Evolutionary conservation across 2,329 filamentous ascomycete species (phyloP), one percentile per base, ranked within the genome.

Genomic region (Calonectria leucothoes): DNA sequence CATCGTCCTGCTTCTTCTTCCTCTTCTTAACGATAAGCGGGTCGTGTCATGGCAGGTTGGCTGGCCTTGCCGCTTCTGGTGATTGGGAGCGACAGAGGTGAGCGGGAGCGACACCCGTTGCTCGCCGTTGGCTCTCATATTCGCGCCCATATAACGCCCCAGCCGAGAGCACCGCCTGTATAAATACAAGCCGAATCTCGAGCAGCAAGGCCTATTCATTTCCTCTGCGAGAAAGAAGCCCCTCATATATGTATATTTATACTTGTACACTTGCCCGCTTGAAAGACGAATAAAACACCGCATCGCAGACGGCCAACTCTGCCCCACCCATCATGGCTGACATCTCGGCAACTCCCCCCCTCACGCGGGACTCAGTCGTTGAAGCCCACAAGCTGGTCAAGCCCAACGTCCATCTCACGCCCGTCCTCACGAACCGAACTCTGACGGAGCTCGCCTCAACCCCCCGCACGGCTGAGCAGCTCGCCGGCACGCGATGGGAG

Each of bases 381-480:
- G 88, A 88, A 29, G 96, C 96, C 5, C 93, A 95, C 86, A 84
- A 88, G 59, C 89, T 95, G 65, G 95, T 98, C 83, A 88, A 91
- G 80, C 88, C 90, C 1, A 91, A 94, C 85, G 91, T 98, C 82
- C 95, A 98, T 87, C 89, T 87, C 79, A 98, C 96, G 10, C 95
- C 96, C 3, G 91, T 98, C 33, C 87, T 96, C 11, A 98, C 95
- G 70, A 95, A 93, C 85, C 88, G 88, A 25, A 96, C 95, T 0
- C 89, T 98, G 73, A 91, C 93, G 79, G 83, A 81, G 15, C 87
- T 98, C 74, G 95, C 95, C 20, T 97, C 94, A 3, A 93, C 91
- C 27, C 91, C 94, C 10, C 92, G 94, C 76, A 83, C 88, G 0
- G 68, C 85, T 2, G 86, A 87, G 5, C 87, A 89, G 6, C 86